Base-by-base conservation (phyloP, 768 basidiomycete species). In the Amanita thiersii region DNA sequence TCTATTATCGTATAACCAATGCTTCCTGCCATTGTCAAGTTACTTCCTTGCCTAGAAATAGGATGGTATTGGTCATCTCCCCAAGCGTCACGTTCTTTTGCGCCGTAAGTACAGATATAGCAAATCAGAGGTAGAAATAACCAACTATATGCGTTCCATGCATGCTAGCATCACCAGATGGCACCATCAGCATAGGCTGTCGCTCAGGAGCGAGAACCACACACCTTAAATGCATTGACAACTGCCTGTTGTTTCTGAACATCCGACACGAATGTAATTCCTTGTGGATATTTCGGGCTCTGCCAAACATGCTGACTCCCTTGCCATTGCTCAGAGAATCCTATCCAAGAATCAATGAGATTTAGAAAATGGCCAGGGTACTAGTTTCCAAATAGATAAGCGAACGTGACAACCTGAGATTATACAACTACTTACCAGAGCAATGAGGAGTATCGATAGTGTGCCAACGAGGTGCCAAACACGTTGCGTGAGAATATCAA, bases 41-140 rank as follows among this genome's bases (percentile, higher is more conserved):
- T 91, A 6, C 76, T 73, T 3, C 93, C 93, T 19, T 61, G 63
- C 37, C 70, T 70, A 39, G 73, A 73, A 17, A 98, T 70, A 0
- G 93, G 92, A 53, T 94, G 89, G 53, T 90, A 96, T 58, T 94
- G 88, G 63, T 96, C 91, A 43, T 73, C 73, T 1, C 92, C 92
- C 78, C 89, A 91, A 1, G 92, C 92, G 56, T 96, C 80, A 34
- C 77, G 65, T 63, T 91, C 90, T 91, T 9, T 30, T 9, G 9
- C 9, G 9, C 29, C 29, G 14, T 30, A 30, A 30, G 14, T 30
- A 14, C 9, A 14, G 9, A 9, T 30, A 9, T 9, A 30, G 9
- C 9, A 30, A 30, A 30, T 9, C 29, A 30, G 9, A 30, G 29
- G 9, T 30, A 9, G 29, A 30, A 30, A 9, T 5, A 30, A 53